These are phyloP conservation scores for Pleodorina starrii DNA, from an alignment of 139 green algal species.

Conservation along the genomic window DNA sequence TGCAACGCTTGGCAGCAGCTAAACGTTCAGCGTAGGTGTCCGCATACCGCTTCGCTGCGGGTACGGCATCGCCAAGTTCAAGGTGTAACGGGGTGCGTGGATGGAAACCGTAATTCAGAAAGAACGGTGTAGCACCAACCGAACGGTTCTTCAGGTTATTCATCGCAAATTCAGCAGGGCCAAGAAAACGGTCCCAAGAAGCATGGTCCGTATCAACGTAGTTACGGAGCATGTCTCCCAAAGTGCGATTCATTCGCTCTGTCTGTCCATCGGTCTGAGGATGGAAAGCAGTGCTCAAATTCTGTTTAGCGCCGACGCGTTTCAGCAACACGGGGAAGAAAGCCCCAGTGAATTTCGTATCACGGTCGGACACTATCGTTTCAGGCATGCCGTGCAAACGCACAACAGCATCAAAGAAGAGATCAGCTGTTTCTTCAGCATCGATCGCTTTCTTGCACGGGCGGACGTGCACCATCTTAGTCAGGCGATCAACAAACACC, in stretches of 20 bases:
- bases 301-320: not conserved
- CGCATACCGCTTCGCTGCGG: not conserved
- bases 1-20: not conserved
- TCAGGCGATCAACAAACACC: constrained; percentile 27
- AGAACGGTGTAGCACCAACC: not conserved
- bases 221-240: constrained; percentile 15
- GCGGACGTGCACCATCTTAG: not conserved
- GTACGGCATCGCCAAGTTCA: not conserved
- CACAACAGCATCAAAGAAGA: constrained; percentile 9
- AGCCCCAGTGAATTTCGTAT: not conserved
- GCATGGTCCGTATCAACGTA: not conserved
- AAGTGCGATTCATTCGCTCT: too few relatives aligned
- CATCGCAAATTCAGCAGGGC: not conserved
- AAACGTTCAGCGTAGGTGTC: not conserved
- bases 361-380: not conserved
- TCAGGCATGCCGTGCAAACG: constrained; percentile 17
- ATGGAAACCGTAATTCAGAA: constrained; percentile 1
- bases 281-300: constrained; percentile 1
- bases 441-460: not conserved
- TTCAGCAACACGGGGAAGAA: not conserved
- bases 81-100: not conserved
- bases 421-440: not conserved
- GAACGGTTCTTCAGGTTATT: constrained; percentile 26
- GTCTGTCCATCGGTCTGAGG: too few relatives aligned
- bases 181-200: not conserved